Base-by-base conservation (phyloP, 768 basidiomycete species). In the Udeniomyces megalosporus region DNA sequence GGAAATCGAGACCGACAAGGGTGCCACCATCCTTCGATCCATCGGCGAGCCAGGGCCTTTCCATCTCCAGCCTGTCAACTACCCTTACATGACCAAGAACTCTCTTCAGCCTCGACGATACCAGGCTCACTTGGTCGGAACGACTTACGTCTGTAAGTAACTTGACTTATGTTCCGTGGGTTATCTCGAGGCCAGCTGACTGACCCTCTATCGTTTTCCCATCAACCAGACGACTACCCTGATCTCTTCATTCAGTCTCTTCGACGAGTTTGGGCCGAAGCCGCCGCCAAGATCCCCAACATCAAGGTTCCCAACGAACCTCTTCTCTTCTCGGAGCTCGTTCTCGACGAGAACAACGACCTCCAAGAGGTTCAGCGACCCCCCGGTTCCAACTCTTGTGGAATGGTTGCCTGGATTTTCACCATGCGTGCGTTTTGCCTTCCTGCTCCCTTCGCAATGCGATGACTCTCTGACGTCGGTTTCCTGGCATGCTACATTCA, bases 341-440 rank as follows among this genome's bases (percentile, higher is more conserved):
- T 97, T 20, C 76, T 93, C 32, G 93, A 97, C 69, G 95, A 97
- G 75, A 80, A 91, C 67, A 89, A 93, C 69, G 81, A 87, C 67
- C 80, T 97, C 22, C 79, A 83, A 22, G 91, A 95, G 75, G 88
- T 99, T 50, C 85, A 88, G 64, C 81, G 95, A 62, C 82, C 89
- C 3, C 87, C 91, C 15, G 95, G 95, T 24, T 90, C 87, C 72
- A 99, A 97, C 74, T 82, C 80, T 38, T 88, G 86, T 70, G 95
- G 95, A 69, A 99, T 99, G 95, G 88, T 97, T 59, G 93, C 82
- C 2, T 99, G 95, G 95, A 82, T 93, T 24, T 95, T 89, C 78
- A 92, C 83, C 2, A 77, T 97, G 67, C 77, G 78, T 67, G 96
- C 92, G 60, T 59, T 29, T 44, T 11, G 4, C 32, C 50, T 42